phyloP scores from a whole-genome alignment of 73 alveolate genomes.

The Paramecium pentaurelia region DNA sequence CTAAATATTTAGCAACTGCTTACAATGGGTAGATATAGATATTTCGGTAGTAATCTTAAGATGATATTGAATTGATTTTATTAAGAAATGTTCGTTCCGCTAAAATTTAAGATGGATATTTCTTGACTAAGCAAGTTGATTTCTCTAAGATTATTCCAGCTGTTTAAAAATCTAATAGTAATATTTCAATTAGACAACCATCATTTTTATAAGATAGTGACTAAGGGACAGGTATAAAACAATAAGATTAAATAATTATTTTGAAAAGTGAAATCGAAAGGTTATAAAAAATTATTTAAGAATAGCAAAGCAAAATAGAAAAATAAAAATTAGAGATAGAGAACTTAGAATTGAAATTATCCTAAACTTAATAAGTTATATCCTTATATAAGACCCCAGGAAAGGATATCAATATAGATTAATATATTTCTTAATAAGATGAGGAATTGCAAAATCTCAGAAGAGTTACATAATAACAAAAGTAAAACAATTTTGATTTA shows the following conservation, averaged over 20 bases:
- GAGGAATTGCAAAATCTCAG: neutral
- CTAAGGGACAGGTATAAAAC: neutral
- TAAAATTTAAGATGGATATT: neutral
- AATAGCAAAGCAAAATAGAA: neutral
- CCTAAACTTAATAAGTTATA: neutral
- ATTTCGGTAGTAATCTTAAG: neutral
- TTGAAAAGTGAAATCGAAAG: neutral
- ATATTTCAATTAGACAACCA: neutral
- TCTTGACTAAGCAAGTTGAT: neutral
- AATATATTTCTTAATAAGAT: neutral
- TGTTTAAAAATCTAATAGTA: neutral
- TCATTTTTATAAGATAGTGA: neutral
- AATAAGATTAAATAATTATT: neutral
- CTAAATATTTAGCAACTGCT: neutral
- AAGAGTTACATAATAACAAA: neutral
- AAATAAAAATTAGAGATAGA: neutral
- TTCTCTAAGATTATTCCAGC: neutral
- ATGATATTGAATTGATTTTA: neutral
- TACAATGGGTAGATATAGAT: neutral
- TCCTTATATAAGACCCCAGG: neutral
- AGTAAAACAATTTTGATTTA: neutral
- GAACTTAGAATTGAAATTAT: neutral
- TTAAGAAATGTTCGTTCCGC: neutral
- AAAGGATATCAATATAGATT: neutral
- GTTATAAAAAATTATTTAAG: neutral